A percentile compares a stretch with the other conserved stretches of the same genome.
These are phyloP conservation scores for Micractinium conductrix DNA, from an alignment of 139 green algal species.

Conservation along the genomic window DNA sequence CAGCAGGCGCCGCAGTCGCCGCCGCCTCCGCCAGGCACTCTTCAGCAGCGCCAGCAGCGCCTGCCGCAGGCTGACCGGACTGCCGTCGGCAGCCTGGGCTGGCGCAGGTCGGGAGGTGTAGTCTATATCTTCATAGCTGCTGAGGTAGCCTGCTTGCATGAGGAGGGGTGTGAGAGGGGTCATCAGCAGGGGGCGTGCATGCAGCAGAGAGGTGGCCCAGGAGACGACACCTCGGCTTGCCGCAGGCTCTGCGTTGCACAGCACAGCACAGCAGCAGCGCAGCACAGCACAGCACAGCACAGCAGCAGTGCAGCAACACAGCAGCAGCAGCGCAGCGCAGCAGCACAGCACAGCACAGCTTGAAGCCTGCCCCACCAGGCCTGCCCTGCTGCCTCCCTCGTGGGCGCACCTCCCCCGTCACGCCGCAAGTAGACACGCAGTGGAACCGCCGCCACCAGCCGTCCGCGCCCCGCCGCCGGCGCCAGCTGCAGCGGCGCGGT, in stretches of 20 bases:
- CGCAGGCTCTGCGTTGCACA: too few relatives aligned
- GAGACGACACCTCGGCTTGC: too few relatives aligned
- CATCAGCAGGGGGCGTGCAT: too few relatives aligned
- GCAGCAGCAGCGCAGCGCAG: too few relatives aligned
- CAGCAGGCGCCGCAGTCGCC: too few relatives aligned
- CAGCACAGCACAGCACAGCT: too few relatives aligned
- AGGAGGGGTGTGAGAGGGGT: too few relatives aligned
- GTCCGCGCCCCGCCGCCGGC: conserved; percentile 11
- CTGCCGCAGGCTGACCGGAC: conserved; percentile 38
- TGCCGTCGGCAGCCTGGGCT: conserved; percentile 31
- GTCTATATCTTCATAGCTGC: conserved; percentile 34
- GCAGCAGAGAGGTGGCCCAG: too few relatives aligned
- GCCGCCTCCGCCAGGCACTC: conserved; percentile 4
- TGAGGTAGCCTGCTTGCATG: conserved; percentile 28
- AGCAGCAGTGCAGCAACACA: too few relatives aligned
- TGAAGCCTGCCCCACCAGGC: neutral
- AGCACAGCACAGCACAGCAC: too few relatives aligned
- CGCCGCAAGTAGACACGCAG: conserved; percentile 33
- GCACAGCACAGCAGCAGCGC: too few relatives aligned
- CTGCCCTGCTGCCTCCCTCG: neutral
- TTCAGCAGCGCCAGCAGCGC: conserved; percentile 42
- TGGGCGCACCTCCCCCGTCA: conserved; percentile 14
- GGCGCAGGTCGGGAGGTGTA: conserved; percentile 47
- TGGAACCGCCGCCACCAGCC: conserved; percentile 30
- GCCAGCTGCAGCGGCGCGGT: conserved; percentile 10